These are phyloP conservation scores for Claviceps sp. DNA, from an alignment of 2,329 filamentous ascomycete species.

Conservation along the genomic window DNA sequence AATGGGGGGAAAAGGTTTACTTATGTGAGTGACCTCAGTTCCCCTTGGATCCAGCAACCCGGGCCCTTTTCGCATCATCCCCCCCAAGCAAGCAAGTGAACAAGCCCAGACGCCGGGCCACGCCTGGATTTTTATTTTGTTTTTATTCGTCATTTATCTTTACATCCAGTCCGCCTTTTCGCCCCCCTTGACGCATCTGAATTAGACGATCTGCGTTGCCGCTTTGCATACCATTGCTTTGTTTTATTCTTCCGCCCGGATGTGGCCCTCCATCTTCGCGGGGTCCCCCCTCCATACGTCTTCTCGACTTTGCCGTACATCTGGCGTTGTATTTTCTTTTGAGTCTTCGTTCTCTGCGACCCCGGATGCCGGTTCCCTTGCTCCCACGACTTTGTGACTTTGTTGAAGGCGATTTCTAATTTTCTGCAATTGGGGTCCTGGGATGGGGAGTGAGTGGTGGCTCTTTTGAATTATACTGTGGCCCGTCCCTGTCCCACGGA, in stretches of 20 bases:
- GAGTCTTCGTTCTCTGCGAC: neutral
- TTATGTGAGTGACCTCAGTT: slow-evolving; percentile 19
- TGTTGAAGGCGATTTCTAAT: neutral
- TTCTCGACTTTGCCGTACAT: neutral
- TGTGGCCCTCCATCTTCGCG: neutral
- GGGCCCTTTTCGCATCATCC: slow-evolving; percentile 4
- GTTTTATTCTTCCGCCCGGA: neutral
- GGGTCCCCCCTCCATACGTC: neutral
- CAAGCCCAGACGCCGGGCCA: slow-evolving; percentile 5
- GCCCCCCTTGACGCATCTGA: neutral
- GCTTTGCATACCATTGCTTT: neutral
- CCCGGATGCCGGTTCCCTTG: neutral
- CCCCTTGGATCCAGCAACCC: slow-evolving; percentile 6
- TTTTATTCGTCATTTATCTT: neutral
- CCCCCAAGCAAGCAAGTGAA: slow-evolving; percentile 2
- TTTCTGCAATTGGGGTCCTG: neutral
- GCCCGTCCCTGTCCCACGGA: slow-evolving; percentile 2
- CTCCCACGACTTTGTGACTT: neutral
- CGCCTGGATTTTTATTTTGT: neutral
- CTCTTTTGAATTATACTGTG: slow-evolving; percentile 3
- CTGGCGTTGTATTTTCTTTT: neutral
- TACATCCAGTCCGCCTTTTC: neutral
- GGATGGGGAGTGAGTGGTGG: slow-evolving; percentile 4
- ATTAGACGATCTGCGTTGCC: neutral
- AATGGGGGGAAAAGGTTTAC: slow-evolving; percentile 21